Evolutionary conservation across 176 grass and related monocot species (phyloP).

Genomic region (Phoenix dactylifera): DNA sequence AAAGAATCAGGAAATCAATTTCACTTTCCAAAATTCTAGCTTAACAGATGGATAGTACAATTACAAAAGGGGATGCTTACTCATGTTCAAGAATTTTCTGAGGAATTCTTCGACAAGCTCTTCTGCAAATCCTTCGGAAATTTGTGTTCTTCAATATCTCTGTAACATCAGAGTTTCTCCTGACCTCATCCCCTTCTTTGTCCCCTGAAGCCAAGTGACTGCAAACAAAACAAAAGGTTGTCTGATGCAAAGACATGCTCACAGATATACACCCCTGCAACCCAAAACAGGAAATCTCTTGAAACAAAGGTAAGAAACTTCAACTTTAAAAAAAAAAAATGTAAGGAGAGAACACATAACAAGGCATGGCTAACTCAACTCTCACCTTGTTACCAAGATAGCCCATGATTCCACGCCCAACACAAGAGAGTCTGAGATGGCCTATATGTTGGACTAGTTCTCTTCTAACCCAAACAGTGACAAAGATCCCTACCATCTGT

Average conservation of each 20-base stretch:
- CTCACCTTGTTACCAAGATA: conserved; percentile 88
- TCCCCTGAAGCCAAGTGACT: conserved; percentile 93
- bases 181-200: conserved; percentile 87
- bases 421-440: conserved; percentile 64
- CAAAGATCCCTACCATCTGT: conserved; percentile 94
- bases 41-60: not conserved
- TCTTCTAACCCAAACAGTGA: conserved; percentile 64
- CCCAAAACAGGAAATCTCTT: not conserved
- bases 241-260: conserved; percentile 89
- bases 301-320: not conserved
- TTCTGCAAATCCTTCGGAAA: conserved; percentile 53
- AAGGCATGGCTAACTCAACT: not conserved
- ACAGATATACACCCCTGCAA: conserved; percentile 83
- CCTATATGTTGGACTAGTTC: conserved; percentile 59
- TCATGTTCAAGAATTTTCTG: conserved; percentile 79
- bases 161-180: conserved; percentile 69
- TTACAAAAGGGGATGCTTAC: conserved; percentile 27
- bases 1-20: too few relatives aligned
- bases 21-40: not conserved
- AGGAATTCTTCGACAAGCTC: conserved; percentile 39
- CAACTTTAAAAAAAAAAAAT: not conserved
- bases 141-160: conserved; percentile 82
- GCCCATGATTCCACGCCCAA: conserved; percentile 83
- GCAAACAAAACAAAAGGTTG: conserved; percentile 79
- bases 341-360: not conserved